phyloP scores from a whole-genome alignment of 208 protist species.

The Phytomonas sp. region DNA sequence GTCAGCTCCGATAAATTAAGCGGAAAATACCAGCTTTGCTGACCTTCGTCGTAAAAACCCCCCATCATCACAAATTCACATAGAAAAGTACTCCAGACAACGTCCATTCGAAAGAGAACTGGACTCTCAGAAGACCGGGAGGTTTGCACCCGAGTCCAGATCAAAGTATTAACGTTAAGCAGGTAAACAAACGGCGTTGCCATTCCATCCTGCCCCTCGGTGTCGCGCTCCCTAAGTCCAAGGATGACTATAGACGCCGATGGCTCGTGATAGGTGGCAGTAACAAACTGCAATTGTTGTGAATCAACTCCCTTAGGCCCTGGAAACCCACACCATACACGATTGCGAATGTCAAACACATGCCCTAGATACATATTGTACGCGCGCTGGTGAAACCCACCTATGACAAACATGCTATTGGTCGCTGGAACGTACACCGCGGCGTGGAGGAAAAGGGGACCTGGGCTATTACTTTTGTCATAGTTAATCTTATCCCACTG shows the following conservation, averaged over 20 bases:
- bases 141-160: slow-evolving; percentile 67
- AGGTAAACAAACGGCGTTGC: slow-evolving; percentile 45
- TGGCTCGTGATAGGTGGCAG: slow-evolving; percentile 31
- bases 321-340: slow-evolving; percentile 69
- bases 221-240: slow-evolving; percentile 33
- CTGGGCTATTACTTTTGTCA: slow-evolving; percentile 54
- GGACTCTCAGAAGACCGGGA: slow-evolving; percentile 52
- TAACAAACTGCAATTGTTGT: slow-evolving; percentile 69
- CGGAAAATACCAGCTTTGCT: slow-evolving; percentile 71
- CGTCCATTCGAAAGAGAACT: slow-evolving; percentile 66
- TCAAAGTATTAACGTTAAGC: slow-evolving; percentile 56
- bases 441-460: slow-evolving; percentile 72
- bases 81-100: slow-evolving; percentile 61
- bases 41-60: slow-evolving; percentile 54
- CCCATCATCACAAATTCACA: slow-evolving; percentile 45
- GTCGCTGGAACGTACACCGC: slow-evolving; percentile 57
- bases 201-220: slow-evolving; percentile 11
- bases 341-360: slow-evolving; percentile 72
- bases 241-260: slow-evolving; percentile 50
- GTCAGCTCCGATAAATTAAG: slow-evolving; percentile 26
- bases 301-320: slow-evolving; percentile 52
- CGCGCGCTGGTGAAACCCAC: slow-evolving; percentile 78
- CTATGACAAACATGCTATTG: slow-evolving; percentile 67
- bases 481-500: slow-evolving; percentile 75
- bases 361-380: slow-evolving; percentile 79